phyloP scores from a whole-genome alignment of 164 flowering plant species.

The Macadamia tetraphylla region DNA sequence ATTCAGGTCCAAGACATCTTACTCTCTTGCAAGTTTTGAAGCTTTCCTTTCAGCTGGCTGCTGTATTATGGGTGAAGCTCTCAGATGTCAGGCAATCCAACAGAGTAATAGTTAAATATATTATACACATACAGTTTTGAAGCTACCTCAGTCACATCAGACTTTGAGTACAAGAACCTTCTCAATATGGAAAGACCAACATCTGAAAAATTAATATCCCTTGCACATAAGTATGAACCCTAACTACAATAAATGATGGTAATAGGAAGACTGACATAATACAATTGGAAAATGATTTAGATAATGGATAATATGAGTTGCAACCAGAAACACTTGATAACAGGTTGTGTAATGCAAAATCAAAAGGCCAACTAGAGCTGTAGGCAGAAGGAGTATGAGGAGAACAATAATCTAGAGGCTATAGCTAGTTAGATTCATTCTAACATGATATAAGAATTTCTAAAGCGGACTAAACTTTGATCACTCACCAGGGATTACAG shows the following conservation, averaged over 20 bases:
- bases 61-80: slow-evolving; percentile 53
- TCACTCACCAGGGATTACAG: neutral
- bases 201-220: slow-evolving; percentile 41
- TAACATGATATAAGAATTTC: neutral
- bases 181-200: slow-evolving; percentile 86
- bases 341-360: neutral
- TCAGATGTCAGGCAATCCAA: slow-evolving; percentile 23
- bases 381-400: neutral
- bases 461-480: neutral
- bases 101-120: neutral
- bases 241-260: neutral
- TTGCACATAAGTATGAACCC: slow-evolving; percentile 2
- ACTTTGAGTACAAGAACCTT: slow-evolving; percentile 66
- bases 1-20: slow-evolving; percentile 18
- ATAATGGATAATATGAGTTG: too few relatives aligned
- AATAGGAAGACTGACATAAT: neutral
- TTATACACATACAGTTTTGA: slow-evolving; percentile 10
- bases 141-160: slow-evolving; percentile 53
- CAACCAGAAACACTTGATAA: neutral
- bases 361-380: neutral
- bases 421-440: neutral
- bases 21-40: slow-evolving; percentile 87
- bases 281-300: too few relatives aligned
- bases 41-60: slow-evolving; percentile 58
- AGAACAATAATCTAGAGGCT: neutral